Base-by-base conservation (phyloP, 2,329 filamentous ascomycete genomes). In the Penicillium sp. region DNA sequence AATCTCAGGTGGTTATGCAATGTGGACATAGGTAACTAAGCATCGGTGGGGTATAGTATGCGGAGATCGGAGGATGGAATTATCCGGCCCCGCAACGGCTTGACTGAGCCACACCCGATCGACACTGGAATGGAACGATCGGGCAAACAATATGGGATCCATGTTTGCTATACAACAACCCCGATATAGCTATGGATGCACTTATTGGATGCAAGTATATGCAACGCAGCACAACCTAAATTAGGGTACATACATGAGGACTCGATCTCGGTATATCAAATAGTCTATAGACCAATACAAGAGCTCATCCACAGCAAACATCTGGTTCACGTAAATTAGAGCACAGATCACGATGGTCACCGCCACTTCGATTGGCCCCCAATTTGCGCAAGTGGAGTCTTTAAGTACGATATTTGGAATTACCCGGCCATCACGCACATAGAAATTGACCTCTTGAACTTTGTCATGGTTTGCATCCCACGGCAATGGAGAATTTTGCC, bases 381-480 rank as follows among this genome's bases (percentile, higher is more conserved):
- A 33, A 28, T 11, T 16, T 14, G 28, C 5, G 11, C 8, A 5
- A 7, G 44, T 47, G 44, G 44, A 47, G 44, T 9, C 14, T 6
- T 3, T 11, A 5, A 2, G 13, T 38, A 19, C 8, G 22, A 11
- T 39, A 49, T 49, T 49, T 49, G 47, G 36, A 49, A 49, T 49
- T 46, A 8, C 18, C 35, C 16, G 27, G 13, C 12, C 10, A 45
- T 31, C 30, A 35, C 19, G 9, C 9, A 43, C 30, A 27, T 43
- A 3, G 14, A 18, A 6, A 29, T 16, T 13, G 16, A 30, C n/a
- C 18, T 29, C 19, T 34, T 29, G 12, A 16, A 31, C 12, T 35
- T 46, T 27, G 19, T 16, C 25, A 13, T 34, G 29, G 29, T 18
- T 41, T 41, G 30, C 38, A 29, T 18, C 19, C 19, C 14, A 31